Evolutionary conservation across 2,329 filamentous ascomycete genomes (phyloP), one percentile per base, ranked within the genome.

Genomic region (Alternaria incomplexa): DNA sequence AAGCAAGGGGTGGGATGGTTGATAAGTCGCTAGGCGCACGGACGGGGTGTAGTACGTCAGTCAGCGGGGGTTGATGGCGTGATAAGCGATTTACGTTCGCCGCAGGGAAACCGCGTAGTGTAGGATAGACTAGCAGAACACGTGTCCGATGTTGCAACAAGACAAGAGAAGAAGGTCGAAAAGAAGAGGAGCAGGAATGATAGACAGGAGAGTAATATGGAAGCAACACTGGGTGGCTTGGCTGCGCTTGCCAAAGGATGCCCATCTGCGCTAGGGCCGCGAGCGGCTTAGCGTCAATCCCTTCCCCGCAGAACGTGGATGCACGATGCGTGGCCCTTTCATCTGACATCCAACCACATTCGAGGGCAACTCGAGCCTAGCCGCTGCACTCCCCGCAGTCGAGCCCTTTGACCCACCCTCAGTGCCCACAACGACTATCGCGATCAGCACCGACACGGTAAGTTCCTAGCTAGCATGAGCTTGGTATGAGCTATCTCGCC

Each of bases 221-320:
- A 62, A 63, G 62, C 61, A 59, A 58, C 66, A 57, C 62, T 56
- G 64, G 53, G 54, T 23, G 51, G 28, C 61, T 63, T 63, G 51
- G 61, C 61, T 56, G 61, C 63, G 60, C 63, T 52, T 54, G 26
- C 61, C 56, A 62, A 40, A 50, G 56, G 58, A 65, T 66, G 57
- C 25, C 22, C 57, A 25, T 68, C 44, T 45, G 32, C 61, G 54
- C 71, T 71, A 73, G 60, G 26, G 52, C 64, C 51, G 13, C 1
- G 25, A 65, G 25, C 8, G 68, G 73, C 52, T 60, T 73, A 69
- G 74, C 66, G 36, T 62, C 48, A 17, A 48, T 45, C 54, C 43
- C 17, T 78, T 77, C 77, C 76, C 77, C 77, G 77, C 77, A 79
- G 74, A 77, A 61, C 66, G 55, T 56, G 63, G 65, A 75, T 66